A percentile compares a stretch with the other conserved stretches of the same genome.
phyloP scores from a whole-genome alignment of 495 filamentous ascomycete genomes.

The Hypoxylon intermedium region DNA sequence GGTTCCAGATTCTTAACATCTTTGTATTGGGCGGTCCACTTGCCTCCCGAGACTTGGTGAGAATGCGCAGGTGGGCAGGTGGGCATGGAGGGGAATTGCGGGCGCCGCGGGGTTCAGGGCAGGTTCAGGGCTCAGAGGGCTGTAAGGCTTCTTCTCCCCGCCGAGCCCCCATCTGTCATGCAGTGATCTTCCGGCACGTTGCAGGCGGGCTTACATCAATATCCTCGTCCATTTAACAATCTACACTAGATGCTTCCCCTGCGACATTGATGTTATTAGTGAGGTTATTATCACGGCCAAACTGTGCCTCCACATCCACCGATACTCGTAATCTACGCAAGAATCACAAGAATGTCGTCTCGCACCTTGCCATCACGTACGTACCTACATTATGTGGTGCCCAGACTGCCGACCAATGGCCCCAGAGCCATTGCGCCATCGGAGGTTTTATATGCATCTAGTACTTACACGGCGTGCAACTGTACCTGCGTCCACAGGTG shows the following conservation, averaged over 20 bases:
- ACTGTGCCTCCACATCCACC: too few species aligned
- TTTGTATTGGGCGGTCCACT: constrained; percentile 25
- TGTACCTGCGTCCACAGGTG: constrained; percentile 28
- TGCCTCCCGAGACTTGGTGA: constrained; percentile 15
- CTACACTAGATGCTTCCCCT: too few species aligned
- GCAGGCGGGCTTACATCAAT: constrained; percentile 31
- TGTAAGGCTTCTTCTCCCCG: neutral
- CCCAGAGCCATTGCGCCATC: neutral
- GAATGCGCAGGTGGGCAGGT: neutral
- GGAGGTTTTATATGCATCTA: constrained; percentile 27
- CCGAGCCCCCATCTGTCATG: constrained; percentile 17
- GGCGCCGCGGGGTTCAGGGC: constrained; percentile 18
- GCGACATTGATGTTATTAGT: too few species aligned
- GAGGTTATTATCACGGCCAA: too few species aligned
- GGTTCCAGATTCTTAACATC: constrained; percentile 1
- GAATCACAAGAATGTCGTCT: neutral
- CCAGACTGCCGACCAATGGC: neutral
- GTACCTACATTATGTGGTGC: neutral
- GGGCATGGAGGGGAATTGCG: constrained; percentile 15
- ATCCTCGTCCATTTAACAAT: constrained; percentile 13
- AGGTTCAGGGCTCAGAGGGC: neutral
- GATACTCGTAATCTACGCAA: too few species aligned
- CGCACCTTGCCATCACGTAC: too few species aligned
- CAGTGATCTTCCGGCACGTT: constrained; percentile 35
- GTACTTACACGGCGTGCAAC: constrained; percentile 21